Evolutionary conservation across 1,284 basidiomycete species (phyloP), one percentile per base, ranked within the genome.

Genomic region (Butyriboletus appendiculatus): DNA sequence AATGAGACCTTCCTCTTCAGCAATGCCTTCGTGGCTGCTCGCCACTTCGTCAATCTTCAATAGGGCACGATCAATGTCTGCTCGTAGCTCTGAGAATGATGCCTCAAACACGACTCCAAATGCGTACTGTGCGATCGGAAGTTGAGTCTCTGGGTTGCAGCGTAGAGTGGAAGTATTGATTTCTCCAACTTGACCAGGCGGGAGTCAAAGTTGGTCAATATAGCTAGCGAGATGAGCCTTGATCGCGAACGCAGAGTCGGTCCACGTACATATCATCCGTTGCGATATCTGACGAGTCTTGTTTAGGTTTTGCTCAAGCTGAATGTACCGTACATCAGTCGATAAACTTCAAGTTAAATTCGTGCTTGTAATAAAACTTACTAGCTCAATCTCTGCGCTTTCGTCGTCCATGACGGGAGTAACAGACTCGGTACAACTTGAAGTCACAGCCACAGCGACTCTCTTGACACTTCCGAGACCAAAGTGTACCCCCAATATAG

Each of bases 291-390:
- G 89, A 24, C 81, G 80, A 0, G 90, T 92, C 71, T 92, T 92
- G 69, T 88, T 85, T 44, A 92, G 76, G 67, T 92, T 92, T 71
- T 92, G 90, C 73, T 92, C 89, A 11, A 92, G 80, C 90, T 91
- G 50, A 38, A 41, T 34, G 39, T 14, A 12, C 1, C 14, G 4
- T 1, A 33, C 4, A 37, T 56, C 11, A 62, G 38, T 24, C 16
- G 2, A 6, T 5, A 39, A 30, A 5, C 24, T 22, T 42, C 6
- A 30, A 3, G 4, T 12, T 10, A 4, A 18, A 5, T 2, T 14
- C 2, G 5, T 8, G 3, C 4, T 32, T 2, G 2, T 14, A 6
- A 45, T 8, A 1, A 26, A 10, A 44, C 60, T 28, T 18, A 52
- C 64, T 35, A 65, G 50, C 47, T 65, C 67, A 0, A 65, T 65